A percentile compares a stretch with the other conserved stretches of the same genome.
phyloP scores from a whole-genome alignment of 805 yeast genomes.

The Priceomyces haplophilus region DNA sequence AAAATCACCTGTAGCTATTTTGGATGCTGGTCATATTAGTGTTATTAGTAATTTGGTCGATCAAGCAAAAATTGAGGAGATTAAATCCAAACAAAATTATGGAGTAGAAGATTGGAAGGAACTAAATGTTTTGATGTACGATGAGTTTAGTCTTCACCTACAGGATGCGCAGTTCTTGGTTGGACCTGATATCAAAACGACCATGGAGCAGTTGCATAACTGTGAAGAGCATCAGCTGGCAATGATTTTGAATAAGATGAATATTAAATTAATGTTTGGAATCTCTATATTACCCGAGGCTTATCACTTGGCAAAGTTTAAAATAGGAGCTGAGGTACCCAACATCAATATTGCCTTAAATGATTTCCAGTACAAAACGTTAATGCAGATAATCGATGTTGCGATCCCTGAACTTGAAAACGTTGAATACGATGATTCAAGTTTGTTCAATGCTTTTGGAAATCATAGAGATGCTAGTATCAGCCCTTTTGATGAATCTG shows the following conservation, averaged over 20 bases:
- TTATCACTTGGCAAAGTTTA: constrained; percentile 64
- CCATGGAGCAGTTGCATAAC: constrained; percentile 66
- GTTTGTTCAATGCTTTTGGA: constrained; percentile 36
- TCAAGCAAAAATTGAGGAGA: constrained; percentile 60
- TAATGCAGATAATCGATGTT: constrained; percentile 72
- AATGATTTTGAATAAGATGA: constrained; percentile 70
- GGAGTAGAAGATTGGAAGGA: constrained; percentile 70
- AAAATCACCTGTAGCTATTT: constrained; percentile 82
- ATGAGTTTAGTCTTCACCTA: constrained; percentile 70
- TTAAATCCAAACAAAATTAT: constrained; percentile 61
- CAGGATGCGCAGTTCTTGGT: constrained; percentile 86
- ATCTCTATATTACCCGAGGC: constrained; percentile 84
- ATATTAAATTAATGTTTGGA: constrained; percentile 71
- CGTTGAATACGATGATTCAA: constrained; percentile 29
- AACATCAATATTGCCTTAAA: constrained; percentile 66
- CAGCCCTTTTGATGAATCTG: constrained; percentile 8
- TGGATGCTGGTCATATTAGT: constrained; percentile 95
- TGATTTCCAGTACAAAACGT: constrained; percentile 85
- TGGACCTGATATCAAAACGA: constrained; percentile 76
- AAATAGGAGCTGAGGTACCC: constrained; percentile 76
- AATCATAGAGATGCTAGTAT: constrained; percentile 5
- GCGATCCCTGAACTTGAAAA: constrained; percentile 56
- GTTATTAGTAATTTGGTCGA: constrained; percentile 78
- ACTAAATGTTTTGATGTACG: constrained; percentile 81
- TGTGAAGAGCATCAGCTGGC: constrained; percentile 44